Evolutionary conservation across 345 rosid genomes (phyloP), one percentile per base, ranked within the genome.

Genomic region (Firmiana major): DNA sequence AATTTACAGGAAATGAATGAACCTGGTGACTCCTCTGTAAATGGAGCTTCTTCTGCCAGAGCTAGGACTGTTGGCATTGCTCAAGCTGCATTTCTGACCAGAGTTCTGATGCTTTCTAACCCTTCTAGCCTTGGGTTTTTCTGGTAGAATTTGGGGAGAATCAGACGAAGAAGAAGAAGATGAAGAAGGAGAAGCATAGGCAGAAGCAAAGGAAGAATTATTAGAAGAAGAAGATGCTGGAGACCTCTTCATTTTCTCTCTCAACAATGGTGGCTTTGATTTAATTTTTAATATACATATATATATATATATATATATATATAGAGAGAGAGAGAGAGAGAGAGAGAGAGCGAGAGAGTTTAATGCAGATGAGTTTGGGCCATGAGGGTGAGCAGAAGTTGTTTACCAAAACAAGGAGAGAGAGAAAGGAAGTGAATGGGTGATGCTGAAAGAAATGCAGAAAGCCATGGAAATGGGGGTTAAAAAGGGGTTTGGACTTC

Each of bases 1-100:
- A 1, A 67, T 49, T 22, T 9, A 13, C 1, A 16, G 28, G 2
- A 8, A 53, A n/a, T 17, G 34, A 6, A 26, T 5, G 4, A 68
- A 90, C 98, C 98, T 89, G 66, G 98, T 97, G 85, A 97, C 99
- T 79, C 99, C 98, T 86, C 98, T 90, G 89, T 92, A 92, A 68
- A 90, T 83, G 74, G 99, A 97, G 89, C 98, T 97, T 82, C 98
- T 82, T 75, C 88, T 75, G 24, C 84, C 82, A 9, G 89, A 63
- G 43, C 57, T 82, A 43, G 83, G 80, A 69, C 59, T 79, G 24
- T 67, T 82, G 2, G 74, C 81, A 55, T 76, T 31, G 34, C 34
- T 83, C 53, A 71, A 79, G 51, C 69, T 12, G 38, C 75, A 46
- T 74, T 86, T 83, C 4, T 80, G 36, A 24, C 7, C 89, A 34